Base-by-base conservation (phyloP, 495 filamentous ascomycete species). In the Cercophora samala region DNA sequence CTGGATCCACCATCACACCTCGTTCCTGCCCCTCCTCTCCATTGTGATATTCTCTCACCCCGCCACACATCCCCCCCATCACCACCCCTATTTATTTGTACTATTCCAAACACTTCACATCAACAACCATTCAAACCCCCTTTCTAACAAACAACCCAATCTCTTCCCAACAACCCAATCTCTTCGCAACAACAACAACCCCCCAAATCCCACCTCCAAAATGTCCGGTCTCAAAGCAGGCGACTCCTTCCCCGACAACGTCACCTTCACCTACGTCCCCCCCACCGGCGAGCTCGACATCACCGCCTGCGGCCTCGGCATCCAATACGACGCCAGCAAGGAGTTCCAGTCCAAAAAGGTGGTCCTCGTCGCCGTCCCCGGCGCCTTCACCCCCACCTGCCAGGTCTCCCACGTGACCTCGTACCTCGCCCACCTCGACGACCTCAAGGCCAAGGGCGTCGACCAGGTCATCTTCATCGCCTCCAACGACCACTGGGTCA, bases 381-480 rank as follows among this genome's bases (percentile, higher is more conserved):
- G 93, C 71, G 94, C 94, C 63, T 98, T 98, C 88, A 98, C 94
- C 53, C 94, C 94, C 52, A 90, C 91, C 72, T 98, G 94, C 86
- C 91, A 91, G 66, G 90, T 88, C 73, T 84, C 85, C 73, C 93
- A 98, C 83, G 84, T 98, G 70, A 90, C 92, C 54, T 90, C 91
- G 67, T 97, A 93, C 86, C 86, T 95, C 69, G 78, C 84, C 79
- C 89, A 93, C 71, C 80, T 91, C 60, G 75, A 83, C 52, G 81
- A 89, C 77, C 83, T 97, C 77, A 89, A 88, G 81, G 82, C 78
- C 68, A 95, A 94, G 85, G 93, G 92, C 70, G 92, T 97, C 68
- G 92, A 97, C 79, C 75, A 90, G 64, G 86, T 97, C 67, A 84
- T 91, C 66, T 88, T 94, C 74, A 91, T 97, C 69, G 91, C 92